Evolutionary conservation across 257 asterid genomes (phyloP).

Genomic region (Forsythia suspensa): DNA sequence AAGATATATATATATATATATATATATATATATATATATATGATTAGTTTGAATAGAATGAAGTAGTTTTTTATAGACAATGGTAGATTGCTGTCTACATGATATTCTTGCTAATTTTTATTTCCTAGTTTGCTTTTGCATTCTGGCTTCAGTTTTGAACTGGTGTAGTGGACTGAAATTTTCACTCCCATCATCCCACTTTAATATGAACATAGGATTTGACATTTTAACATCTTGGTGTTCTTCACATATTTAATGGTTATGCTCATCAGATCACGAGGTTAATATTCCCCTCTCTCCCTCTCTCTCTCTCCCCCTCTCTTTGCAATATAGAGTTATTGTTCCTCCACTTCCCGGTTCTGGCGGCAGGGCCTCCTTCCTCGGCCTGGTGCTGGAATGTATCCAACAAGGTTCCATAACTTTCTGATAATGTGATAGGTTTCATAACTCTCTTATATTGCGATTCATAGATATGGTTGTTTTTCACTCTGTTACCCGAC

Average conservation of each 20-base stretch:
- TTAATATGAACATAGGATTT: too few relatives aligned
- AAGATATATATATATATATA: background rate
- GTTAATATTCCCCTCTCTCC: background rate
- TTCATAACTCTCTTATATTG: background rate
- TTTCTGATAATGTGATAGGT: too few relatives aligned
- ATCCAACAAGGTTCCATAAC: constrained; percentile 55
- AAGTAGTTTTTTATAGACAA: too few relatives aligned
- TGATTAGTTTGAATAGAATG: background rate
- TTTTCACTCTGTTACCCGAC: background rate
- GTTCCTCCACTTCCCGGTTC: constrained; percentile 53
- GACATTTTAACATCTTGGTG: background rate
- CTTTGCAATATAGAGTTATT: constrained; percentile 34
- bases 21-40: too few relatives aligned
- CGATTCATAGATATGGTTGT: background rate
- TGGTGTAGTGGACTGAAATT: background rate
- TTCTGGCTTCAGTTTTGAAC: too few relatives aligned
- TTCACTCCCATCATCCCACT: background rate
- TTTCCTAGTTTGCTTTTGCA: background rate
- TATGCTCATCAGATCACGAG: background rate
- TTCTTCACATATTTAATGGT: background rate
- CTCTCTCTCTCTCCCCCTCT: too few relatives aligned
- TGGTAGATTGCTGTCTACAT: background rate
- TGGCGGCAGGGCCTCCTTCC: constrained; percentile 61
- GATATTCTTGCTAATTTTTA: background rate
- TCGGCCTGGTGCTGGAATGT: constrained; percentile 76